These are phyloP conservation scores for Agastache rugosa DNA, from an alignment of 257 asterid genomes.

Conservation along the genomic window DNA sequence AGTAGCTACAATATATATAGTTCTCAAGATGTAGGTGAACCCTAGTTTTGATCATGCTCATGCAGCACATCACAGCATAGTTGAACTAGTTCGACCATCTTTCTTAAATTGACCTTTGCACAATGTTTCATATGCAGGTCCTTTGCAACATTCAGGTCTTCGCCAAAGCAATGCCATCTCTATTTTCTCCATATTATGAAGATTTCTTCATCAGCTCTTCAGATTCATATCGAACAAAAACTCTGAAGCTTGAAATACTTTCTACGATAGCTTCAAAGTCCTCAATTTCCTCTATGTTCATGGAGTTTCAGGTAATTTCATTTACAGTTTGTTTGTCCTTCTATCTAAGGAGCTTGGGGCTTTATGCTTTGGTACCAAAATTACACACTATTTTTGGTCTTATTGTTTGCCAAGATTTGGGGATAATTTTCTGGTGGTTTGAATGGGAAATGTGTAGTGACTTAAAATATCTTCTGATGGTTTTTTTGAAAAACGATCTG, in stretches of 20 bases:
- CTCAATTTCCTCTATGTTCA: constrained; percentile 75
- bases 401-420: constrained; percentile 6
- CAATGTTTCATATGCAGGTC: constrained; percentile 58
- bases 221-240: constrained; percentile 82
- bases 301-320: constrained; percentile 87
- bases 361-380: constrained; percentile 16
- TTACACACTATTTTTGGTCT: not conserved
- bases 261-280: constrained; percentile 77
- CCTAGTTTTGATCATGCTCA: constrained; percentile 12
- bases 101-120: constrained; percentile 29
- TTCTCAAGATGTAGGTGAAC: constrained; percentile 27
- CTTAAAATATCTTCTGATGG: not conserved
- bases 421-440: not conserved
- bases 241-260: constrained; percentile 91
- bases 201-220: constrained; percentile 81
- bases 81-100: constrained; percentile 2
- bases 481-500: constrained; percentile 10
- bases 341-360: constrained; percentile 11
- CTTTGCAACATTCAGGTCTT: constrained; percentile 96
- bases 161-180: constrained; percentile 82
- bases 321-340: constrained; percentile 21
- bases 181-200: constrained; percentile 78
- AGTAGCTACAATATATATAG: constrained; percentile 11
- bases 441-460: not conserved
- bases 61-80: constrained; percentile 4